Base-by-base conservation (phyloP, 768 basidiomycete species). In the Gautieria morchelliformis region DNA sequence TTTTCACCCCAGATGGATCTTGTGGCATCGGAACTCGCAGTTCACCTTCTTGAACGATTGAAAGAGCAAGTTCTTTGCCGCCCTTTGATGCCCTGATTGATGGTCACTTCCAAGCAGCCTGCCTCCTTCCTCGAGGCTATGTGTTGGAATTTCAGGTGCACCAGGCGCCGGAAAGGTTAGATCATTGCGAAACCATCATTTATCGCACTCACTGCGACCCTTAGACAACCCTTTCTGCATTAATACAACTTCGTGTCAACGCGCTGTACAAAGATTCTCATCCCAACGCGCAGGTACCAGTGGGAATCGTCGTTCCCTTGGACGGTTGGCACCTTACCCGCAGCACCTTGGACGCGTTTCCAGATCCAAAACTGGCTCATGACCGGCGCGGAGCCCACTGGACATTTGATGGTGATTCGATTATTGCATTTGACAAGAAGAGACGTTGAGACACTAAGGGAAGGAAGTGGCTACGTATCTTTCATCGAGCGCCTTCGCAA, bases 301-400 rank as follows among this genome's bases (percentile, higher is more conserved):
- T 67, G 61, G 89, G 84, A 5, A 74, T 87, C 33, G 78, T 91
- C 44, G 80, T 96, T 10, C 82, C 87, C 7, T 74, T 93, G 40
- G 94, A 97, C 66, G 94, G 95, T 11, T 98, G 93, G 92, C 94
- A 98, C 68, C 76, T 87, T 59, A 80, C 88, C 17, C 81, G 91
- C 22, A 78, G 81, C 4, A 82, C 89, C 61, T 80, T 98, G 27
- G 89, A 89, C 64, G 65, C 71, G 20, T 78, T 93, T 66, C 80
- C 82, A 14, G 83, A 96, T 67, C 85, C 93, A 0, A 74, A 78
- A 53, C 77, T 83, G 41, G 92, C 93, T 0, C 82, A 87, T 62
- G 85, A 85, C 58, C 70, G 90, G 47, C 80, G 93, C 20, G 94
- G 94, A 2, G 84, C 78, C 14, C 88, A 93, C 62, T 95, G 92